Conservation (phyloP, 805 yeast genomes). For the Starmerella potacharoeniae region DNA sequence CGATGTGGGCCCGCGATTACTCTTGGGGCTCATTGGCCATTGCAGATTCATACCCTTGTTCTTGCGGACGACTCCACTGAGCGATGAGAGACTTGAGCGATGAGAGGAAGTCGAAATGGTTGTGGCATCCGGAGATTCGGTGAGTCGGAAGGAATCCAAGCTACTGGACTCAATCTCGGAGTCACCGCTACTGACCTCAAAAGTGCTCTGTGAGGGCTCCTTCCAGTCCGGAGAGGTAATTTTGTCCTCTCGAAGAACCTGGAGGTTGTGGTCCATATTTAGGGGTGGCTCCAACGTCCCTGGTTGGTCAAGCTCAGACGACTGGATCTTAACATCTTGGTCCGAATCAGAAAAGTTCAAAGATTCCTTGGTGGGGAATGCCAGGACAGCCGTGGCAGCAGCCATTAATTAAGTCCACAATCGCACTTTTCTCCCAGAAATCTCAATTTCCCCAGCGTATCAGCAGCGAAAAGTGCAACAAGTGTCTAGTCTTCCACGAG, state of each 20-base stretch:
- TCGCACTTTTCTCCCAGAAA: background rate
- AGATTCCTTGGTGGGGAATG: background rate
- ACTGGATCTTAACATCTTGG: background rate
- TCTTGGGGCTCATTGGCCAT: background rate
- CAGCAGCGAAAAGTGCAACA: background rate
- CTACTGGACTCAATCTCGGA: conserved; percentile 9
- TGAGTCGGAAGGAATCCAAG: conserved; percentile 9
- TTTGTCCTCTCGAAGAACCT: background rate
- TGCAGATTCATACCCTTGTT: background rate
- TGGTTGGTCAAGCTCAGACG: background rate
- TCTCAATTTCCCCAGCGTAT: background rate
- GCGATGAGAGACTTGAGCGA: conserved; percentile 12
- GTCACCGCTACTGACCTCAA: background rate
- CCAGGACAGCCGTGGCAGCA: background rate
- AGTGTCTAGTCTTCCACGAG: background rate
- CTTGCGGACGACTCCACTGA: conserved; percentile 5
- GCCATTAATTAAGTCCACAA: background rate
- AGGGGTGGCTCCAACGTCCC: background rate
- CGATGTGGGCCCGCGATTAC: background rate
- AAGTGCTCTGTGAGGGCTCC: background rate
- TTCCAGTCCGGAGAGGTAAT: background rate
- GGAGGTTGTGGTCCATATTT: background rate
- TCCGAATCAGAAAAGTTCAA: background rate
- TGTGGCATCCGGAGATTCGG: conserved; percentile 11
- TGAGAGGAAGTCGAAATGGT: conserved; percentile 10